A percentile compares a stretch with the other conserved stretches of the same genome.
Conservation (phyloP, 108 stramenopile genomes). For the Nitzschia putrida region DNA sequence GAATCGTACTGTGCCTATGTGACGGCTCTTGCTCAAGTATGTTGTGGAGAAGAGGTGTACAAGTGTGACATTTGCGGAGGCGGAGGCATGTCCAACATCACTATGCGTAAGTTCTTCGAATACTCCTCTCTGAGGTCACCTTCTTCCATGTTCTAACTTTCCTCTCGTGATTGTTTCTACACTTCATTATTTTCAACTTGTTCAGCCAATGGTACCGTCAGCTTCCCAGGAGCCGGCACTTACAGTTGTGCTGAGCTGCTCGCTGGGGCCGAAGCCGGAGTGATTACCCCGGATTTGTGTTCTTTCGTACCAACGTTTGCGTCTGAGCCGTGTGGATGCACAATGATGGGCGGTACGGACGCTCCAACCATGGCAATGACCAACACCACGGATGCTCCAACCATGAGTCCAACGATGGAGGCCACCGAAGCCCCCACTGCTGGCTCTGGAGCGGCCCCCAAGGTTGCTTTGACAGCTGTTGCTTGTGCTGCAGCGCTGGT, state of each 20-base stretch:
- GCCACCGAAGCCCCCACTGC: no score
- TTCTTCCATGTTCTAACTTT: neutral
- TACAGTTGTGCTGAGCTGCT: neutral
- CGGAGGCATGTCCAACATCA: neutral
- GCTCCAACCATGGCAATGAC: no score
- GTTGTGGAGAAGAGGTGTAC: neutral
- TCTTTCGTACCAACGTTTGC: neutral
- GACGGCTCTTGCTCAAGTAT: neutral
- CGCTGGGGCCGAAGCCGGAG: neutral
- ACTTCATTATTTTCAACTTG: no score
- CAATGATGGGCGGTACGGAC: no score
- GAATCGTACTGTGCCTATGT: slow-evolving; percentile 1
- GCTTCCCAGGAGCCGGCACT: slow-evolving; percentile 1
- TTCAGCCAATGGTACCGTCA: neutral
- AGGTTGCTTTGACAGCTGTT: no score
- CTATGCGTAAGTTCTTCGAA: neutral
- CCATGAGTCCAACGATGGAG: no score
- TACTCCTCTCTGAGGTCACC: no score
- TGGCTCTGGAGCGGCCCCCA: no score
- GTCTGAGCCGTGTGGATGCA: slow-evolving; percentile 7
- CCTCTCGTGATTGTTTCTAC: no score
- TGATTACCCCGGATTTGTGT: neutral
- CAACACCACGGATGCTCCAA: no score
- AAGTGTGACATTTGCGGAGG: slow-evolving; percentile 5
- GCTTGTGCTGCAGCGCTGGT: no score